Evolutionary conservation across 1,284 basidiomycete species (phyloP).

Genomic region (Ganoderma lucidum): DNA sequence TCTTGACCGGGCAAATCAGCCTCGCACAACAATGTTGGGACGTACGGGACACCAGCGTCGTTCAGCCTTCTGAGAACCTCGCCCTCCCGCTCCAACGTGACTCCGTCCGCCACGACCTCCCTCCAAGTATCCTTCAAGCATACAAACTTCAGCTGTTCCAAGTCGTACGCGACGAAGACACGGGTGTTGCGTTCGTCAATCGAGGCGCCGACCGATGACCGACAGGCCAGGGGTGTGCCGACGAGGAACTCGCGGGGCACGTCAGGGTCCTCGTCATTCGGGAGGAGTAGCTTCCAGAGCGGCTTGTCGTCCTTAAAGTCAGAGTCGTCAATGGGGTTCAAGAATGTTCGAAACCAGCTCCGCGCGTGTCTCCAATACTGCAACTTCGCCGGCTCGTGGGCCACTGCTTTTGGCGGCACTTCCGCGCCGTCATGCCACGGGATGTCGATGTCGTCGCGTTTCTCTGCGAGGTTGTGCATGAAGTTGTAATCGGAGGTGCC

Average conservation of each 20-base stretch:
- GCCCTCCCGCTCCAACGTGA: constrained; percentile 10
- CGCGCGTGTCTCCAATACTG: not conserved
- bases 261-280: not conserved
- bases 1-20: constrained; percentile 11
- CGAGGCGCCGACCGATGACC: not conserved
- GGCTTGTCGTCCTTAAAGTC: not conserved
- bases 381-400: not conserved
- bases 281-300: constrained; percentile 13
- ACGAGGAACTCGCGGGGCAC: constrained; percentile 14
- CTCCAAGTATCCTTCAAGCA: constrained; percentile 26
- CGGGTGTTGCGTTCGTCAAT: constrained; percentile 8
- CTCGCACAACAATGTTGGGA: constrained; percentile 22
- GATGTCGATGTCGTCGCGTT: not conserved
- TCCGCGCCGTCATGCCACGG: not conserved
- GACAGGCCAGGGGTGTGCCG: not conserved
- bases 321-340: not conserved
- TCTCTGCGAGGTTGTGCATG: constrained; percentile 7
- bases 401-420: not conserved
- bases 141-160: constrained; percentile 9
- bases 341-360: not conserved
- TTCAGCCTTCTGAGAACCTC: constrained; percentile 11
- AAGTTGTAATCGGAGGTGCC: constrained; percentile 12
- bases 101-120: not conserved
- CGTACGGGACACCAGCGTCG: constrained; percentile 11
- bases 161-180: constrained; percentile 16